Evolutionary conservation across 2,329 filamentous ascomycete genomes (phyloP).

Genomic region (Tympanopsis confertula): DNA sequence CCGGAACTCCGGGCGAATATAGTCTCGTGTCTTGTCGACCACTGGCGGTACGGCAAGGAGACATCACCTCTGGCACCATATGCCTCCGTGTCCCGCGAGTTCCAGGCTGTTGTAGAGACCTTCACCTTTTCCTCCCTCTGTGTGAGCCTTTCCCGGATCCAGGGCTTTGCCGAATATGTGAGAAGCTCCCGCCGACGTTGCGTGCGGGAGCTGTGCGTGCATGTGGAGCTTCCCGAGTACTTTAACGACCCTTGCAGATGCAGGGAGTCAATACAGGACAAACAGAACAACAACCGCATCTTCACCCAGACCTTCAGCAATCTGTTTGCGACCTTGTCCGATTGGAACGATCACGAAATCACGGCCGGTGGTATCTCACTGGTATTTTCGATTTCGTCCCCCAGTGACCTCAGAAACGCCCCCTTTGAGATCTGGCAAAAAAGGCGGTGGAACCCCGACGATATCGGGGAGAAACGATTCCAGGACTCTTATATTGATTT

Average conservation of each 20-base stretch:
- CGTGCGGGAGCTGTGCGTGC: slow-evolving; percentile 4
- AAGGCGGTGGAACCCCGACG: slow-evolving; percentile 7
- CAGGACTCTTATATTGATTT: slow-evolving; percentile 5
- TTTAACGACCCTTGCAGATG: slow-evolving; percentile 3
- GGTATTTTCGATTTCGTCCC: slow-evolving; percentile 6
- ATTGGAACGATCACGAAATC: slow-evolving; percentile 7
- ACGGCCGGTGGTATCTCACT: slow-evolving; percentile 7
- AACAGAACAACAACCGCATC: slow-evolving; percentile 5
- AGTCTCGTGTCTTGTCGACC: slow-evolving; percentile 1
- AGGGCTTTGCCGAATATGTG: slow-evolving; percentile 2
- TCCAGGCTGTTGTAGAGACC: slow-evolving; percentile 5
- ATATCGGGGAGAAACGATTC: slow-evolving; percentile 10
- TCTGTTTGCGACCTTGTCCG: slow-evolving; percentile 4
- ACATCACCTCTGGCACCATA: slow-evolving; percentile 2
- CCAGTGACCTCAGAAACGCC: slow-evolving; percentile 9
- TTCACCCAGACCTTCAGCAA: background rate
- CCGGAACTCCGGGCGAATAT: slow-evolving; percentile 2
- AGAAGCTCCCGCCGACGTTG: slow-evolving; percentile 2
- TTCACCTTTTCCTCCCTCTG: slow-evolving; percentile 4
- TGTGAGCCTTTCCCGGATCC: slow-evolving; percentile 2
- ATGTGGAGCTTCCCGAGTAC: slow-evolving; percentile 2
- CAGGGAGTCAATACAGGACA: slow-evolving; percentile 7
- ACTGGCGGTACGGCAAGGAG: background rate
- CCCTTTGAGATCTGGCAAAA: slow-evolving; percentile 8
- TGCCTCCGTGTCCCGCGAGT: slow-evolving; percentile 5